Conservation (phyloP, 345 rosid species). For the Citrus reticulata region DNA sequence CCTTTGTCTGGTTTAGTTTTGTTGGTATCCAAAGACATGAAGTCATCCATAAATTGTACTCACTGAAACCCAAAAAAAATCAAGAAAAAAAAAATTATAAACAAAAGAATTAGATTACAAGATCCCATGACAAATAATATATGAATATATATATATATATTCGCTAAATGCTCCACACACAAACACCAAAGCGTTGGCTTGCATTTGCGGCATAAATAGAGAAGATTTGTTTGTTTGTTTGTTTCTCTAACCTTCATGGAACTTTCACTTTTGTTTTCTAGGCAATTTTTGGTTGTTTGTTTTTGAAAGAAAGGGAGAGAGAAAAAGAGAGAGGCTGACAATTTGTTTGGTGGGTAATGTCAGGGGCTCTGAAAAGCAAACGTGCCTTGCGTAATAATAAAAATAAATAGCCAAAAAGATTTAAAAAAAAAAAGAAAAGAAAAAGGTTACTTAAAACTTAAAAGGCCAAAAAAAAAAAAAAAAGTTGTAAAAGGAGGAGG, state of each 20-base stretch:
- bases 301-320: not conserved
- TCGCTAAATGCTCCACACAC: not conserved
- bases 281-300: constrained; percentile 8
- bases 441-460: constrained; percentile 9
- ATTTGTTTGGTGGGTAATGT: constrained; percentile 30
- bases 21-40: constrained; percentile 25
- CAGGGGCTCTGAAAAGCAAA: constrained; percentile 48
- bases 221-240: not conserved
- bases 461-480: not conserved
- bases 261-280: constrained; percentile 42
- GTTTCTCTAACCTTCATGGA: constrained; percentile 11
- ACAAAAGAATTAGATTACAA: not conserved
- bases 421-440: not conserved
- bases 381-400: constrained; percentile 30
- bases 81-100: constrained; percentile 4
- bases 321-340: not conserved
- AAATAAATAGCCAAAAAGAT: not conserved
- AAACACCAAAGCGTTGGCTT: constrained; percentile 1
- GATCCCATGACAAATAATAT: constrained; percentile 9
- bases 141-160: not conserved
- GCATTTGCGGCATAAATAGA: constrained; percentile 8
- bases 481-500: not conserved
- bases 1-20: constrained; percentile 35
- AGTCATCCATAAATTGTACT: not conserved
- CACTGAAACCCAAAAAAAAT: not conserved